These are phyloP conservation scores for Heritiera fomes DNA, from an alignment of 345 rosid genomes.

Conservation along the genomic window DNA sequence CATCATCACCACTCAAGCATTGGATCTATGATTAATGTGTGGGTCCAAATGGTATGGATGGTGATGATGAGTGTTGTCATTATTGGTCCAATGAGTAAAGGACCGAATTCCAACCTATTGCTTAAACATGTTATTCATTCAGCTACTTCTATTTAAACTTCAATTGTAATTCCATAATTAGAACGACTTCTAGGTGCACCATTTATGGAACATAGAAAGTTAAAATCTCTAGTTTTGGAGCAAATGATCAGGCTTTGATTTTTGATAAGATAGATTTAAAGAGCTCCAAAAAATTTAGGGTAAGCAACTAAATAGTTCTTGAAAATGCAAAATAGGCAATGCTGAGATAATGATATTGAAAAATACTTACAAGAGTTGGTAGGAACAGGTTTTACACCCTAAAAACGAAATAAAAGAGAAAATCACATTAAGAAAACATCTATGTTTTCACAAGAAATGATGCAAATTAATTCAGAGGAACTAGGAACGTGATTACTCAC, in stretches of 20 bases:
- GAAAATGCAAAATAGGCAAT: neutral
- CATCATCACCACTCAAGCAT: too few relatives aligned
- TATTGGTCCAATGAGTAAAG: too few relatives aligned
- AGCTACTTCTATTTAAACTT: too few relatives aligned
- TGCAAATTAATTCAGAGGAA: neutral
- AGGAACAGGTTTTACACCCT: slow-evolving; percentile 35
- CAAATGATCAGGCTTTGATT: neutral
- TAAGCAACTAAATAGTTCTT: neutral
- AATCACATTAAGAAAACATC: slow-evolving; percentile 1
- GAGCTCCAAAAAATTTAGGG: neutral
- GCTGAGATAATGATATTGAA: neutral
- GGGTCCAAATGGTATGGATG: too few relatives aligned
- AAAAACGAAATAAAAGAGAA: slow-evolving; percentile 21
- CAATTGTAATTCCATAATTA: too few relatives aligned
- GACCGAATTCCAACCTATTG: too few relatives aligned
- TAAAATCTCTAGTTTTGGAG: neutral
- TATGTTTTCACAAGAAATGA: slow-evolving; percentile 11
- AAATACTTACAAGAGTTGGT: slow-evolving; percentile 46
- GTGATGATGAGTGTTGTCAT: too few relatives aligned
- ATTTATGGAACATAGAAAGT: too few relatives aligned
- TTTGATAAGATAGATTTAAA: neutral
- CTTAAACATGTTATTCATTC: too few relatives aligned
- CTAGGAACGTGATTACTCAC: slow-evolving; percentile 39
- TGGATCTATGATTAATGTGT: too few relatives aligned
- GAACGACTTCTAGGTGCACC: too few relatives aligned